Evolutionary conservation across 2,329 filamentous ascomycete genomes (phyloP), one percentile per base, ranked within the genome.

Genomic region (Neofusicoccum umdonicola): DNA sequence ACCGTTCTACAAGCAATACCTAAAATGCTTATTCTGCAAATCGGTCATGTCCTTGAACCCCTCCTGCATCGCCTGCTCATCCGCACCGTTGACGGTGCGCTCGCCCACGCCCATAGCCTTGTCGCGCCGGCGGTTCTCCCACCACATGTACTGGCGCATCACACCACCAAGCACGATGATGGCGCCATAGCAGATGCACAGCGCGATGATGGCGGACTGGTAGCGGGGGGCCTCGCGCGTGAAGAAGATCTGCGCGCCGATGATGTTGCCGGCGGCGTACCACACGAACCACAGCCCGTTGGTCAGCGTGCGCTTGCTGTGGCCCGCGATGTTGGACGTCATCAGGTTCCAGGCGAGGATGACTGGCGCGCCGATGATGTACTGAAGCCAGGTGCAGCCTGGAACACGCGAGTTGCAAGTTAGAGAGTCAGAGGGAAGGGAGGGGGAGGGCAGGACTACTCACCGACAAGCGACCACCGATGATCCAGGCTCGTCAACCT

Each of bases 321-420:
- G 82, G 0, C 83, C 83, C 0, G 81, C 80, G 12, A 76, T 73
- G 35, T 77, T 76, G 1, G 73, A 75, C 0, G 75, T 76, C 17
- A 83, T 77, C 0, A 85, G 67, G 27, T 83, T 84, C 83, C 83
- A 85, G 42, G 76, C 82, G 0, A 85, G 67, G 44, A 85, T 80
- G 2, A 85, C 78, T 0, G 83, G 80, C 0, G 81, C 80, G 4
- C 83, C 83, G 44, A 84, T 66, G 2, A 83, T 73, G 47, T 81
- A 81, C 66, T 84, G 81, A 12, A 85, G 71, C 83, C 83, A 85
- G 7, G 81, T 82, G 68, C 82, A 84, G n/a, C 74, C 52, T 57
- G 42, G 27, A 31, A 31, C 27, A 31, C 27, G 6, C 27, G 27
- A 31, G 27, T 22, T 44, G 11, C 19, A 7, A 8, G 42, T 9